Evolutionary conservation across 2,329 filamentous ascomycete genomes (phyloP).

Genomic region (Piedraia hortae): DNA sequence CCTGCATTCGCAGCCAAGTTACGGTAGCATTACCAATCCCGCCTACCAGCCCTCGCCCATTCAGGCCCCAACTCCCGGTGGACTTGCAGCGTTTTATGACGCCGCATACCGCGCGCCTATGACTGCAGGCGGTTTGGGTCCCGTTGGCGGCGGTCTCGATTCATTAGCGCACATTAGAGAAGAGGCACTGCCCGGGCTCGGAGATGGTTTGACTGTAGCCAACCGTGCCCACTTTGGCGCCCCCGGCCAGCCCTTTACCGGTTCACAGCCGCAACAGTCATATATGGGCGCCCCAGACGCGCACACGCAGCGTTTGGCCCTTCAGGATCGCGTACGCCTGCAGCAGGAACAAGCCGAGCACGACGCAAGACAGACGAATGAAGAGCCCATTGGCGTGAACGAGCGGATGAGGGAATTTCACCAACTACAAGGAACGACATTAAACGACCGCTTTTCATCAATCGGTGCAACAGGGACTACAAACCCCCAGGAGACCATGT

Average conservation of each 20-base stretch:
- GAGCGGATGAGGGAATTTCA: slow-evolving; percentile 68
- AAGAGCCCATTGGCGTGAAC: slow-evolving; percentile 16
- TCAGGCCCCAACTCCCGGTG: slow-evolving; percentile 14
- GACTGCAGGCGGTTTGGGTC: slow-evolving; percentile 16
- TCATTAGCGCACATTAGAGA: slow-evolving; percentile 26
- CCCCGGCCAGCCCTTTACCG: slow-evolving; percentile 18
- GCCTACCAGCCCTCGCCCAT: slow-evolving; percentile 35
- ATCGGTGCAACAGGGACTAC: slow-evolving; percentile 1
- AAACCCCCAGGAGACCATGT: slow-evolving; percentile 25
- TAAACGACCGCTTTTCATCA: slow-evolving; percentile 4
- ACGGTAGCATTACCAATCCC: slow-evolving; percentile 79
- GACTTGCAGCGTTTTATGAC: slow-evolving; percentile 43
- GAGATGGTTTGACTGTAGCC: slow-evolving; percentile 35
- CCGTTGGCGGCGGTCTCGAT: slow-evolving; percentile 19
- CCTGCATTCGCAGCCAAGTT: slow-evolving; percentile 88
- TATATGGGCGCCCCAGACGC: slow-evolving; percentile 1
- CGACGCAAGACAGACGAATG: slow-evolving; percentile 19
- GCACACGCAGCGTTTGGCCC: slow-evolving; percentile 28
- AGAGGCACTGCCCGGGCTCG: slow-evolving; percentile 37
- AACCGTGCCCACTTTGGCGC: slow-evolving; percentile 21
- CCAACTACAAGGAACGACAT: slow-evolving; percentile 29
- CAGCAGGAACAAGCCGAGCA: slow-evolving; percentile 34
- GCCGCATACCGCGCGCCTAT: slow-evolving; percentile 17
- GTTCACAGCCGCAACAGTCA: slow-evolving; percentile 15
- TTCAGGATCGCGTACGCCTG: slow-evolving; percentile 31